A percentile compares a stretch with the other conserved stretches of the same genome.
Evolutionary conservation across 2,329 filamentous ascomycete species (phyloP).

Genomic region (Stachybotrys chartarum): DNA sequence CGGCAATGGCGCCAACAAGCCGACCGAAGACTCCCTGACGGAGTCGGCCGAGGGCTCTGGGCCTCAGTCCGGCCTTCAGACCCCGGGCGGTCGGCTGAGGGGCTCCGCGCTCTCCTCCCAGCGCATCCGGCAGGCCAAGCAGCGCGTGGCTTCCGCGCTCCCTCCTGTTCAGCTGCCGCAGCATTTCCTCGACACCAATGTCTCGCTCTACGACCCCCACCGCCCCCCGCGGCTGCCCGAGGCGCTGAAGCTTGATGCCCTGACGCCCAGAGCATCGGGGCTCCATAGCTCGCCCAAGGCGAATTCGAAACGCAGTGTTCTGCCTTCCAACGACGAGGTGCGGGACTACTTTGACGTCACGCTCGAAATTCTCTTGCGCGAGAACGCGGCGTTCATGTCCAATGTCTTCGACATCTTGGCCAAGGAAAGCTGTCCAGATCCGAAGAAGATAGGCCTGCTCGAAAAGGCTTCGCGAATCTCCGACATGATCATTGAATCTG

Average conservation of each 20-base stretch:
- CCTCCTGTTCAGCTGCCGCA: conserved; percentile 49
- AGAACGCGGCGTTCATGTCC: not conserved
- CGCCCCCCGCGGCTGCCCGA: conserved; percentile 19
- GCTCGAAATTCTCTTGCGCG: conserved; percentile 11
- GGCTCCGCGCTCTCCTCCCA: conserved; percentile 13
- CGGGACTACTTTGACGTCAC: conserved; percentile 24
- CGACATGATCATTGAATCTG: conserved; percentile 29
- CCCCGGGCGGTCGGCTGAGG: conserved; percentile 17
- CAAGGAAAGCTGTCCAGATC: too few species aligned
- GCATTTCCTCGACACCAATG: conserved; percentile 47
- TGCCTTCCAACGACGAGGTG: conserved; percentile 12
- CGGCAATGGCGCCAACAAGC: conserved; percentile 17
- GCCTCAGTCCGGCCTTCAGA: conserved; percentile 18
- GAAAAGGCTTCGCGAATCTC: conserved; percentile 6
- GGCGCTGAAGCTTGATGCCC: conserved; percentile 23
- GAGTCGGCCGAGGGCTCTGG: conserved; percentile 20
- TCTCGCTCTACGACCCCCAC: conserved; percentile 25
- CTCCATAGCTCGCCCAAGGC: conserved; percentile 3
- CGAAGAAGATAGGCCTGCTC: too few species aligned
- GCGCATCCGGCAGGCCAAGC: conserved; percentile 24
- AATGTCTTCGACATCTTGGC: too few species aligned
- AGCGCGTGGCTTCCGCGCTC: conserved; percentile 29
- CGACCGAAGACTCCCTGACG: conserved; percentile 15
- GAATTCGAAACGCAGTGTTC: not conserved
- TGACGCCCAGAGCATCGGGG: conserved; percentile 20